A percentile compares a stretch with the other conserved stretches of the same genome.
Evolutionary conservation across 108 stramenopile species (phyloP).

Genomic region (Aurantiochytrium sp.): DNA sequence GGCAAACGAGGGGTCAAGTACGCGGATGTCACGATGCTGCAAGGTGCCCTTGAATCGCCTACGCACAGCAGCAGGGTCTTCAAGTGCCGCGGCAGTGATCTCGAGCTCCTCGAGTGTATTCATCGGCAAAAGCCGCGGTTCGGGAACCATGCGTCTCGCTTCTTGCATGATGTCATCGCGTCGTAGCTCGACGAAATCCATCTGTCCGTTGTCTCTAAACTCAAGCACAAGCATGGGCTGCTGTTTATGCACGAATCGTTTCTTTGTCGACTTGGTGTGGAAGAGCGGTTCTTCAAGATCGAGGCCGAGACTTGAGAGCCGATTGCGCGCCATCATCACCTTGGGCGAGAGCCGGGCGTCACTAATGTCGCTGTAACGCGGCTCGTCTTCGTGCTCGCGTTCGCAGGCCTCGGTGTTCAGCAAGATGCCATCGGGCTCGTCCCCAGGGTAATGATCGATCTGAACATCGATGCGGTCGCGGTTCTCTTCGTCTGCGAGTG

Average conservation of each 20-base stretch:
- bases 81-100: background rate
- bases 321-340: background rate
- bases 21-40: background rate
- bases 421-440: too few relatives aligned
- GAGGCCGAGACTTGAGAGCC: background rate
- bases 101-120: background rate
- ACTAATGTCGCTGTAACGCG: too few relatives aligned
- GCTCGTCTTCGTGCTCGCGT: too few relatives aligned
- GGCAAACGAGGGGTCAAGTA: background rate
- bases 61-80: background rate
- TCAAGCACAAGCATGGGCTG: background rate
- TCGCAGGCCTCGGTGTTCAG: too few relatives aligned
- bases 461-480: too few relatives aligned
- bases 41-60: conserved; percentile 3
- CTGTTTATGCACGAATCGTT: background rate
- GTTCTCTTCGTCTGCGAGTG: too few relatives aligned
- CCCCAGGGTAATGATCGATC: too few relatives aligned
- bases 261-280: background rate
- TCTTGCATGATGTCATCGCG: background rate
- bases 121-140: background rate
- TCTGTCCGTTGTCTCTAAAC: background rate
- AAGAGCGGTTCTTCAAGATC: background rate
- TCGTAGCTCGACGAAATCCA: background rate
- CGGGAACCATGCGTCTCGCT: background rate
- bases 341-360: background rate